Evolutionary conservation across 192 early-diverging fungal species (phyloP), one percentile per base, ranked within the genome.

Genomic region (Chytriomyces hyalinus): DNA sequence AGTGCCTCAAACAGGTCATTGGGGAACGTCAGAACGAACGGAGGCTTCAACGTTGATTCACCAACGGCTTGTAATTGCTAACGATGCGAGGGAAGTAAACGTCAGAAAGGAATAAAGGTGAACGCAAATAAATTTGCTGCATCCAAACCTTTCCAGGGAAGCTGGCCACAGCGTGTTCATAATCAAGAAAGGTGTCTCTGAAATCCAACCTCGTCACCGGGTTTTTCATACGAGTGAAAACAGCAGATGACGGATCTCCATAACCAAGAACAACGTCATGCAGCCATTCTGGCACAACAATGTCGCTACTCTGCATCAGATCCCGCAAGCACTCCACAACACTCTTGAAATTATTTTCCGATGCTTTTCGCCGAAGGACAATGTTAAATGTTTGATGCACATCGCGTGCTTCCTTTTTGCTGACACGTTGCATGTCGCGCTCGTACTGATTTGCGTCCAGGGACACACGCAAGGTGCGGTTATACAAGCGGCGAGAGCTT

Each of bases 301-400:
- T 62, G 28, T 94, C 92, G 51, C 67, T 65, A 75, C 86, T 92
- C 80, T 93, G 89, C 90, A 96, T 92, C 73, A 97, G 81, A 63
- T 94, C 94, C 44, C 96, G 92, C 51, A 98, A 91, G 0, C 94
- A 92, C 71, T 97, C 96, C 61, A 98, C 80, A 4, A 97, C 93
- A 2, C 92, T 89, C 80, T 94, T 95, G 77, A 98, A 97, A 80
- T 96, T 97, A 84, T 94, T 98, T 83, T 97, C 96, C 76, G 93
- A 85, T 48, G 94, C 90, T 65, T 91, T 88, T 36, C 96, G 87
- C 44, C 98, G 90, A 70, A 99, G 77, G n/a, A 97, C 84, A 22
- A 98, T 85, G 80, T 97, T 98, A 71, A 98, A 95, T 8, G 88
- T 87, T 22, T 85, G 85, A 77, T 98, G 94, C 0, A 95, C 85